Percentiles rank a stretch among this genome's conserved stretches.
Conservation (phyloP, 2,329 filamentous ascomycete genomes). For the Fusarium poae region DNA sequence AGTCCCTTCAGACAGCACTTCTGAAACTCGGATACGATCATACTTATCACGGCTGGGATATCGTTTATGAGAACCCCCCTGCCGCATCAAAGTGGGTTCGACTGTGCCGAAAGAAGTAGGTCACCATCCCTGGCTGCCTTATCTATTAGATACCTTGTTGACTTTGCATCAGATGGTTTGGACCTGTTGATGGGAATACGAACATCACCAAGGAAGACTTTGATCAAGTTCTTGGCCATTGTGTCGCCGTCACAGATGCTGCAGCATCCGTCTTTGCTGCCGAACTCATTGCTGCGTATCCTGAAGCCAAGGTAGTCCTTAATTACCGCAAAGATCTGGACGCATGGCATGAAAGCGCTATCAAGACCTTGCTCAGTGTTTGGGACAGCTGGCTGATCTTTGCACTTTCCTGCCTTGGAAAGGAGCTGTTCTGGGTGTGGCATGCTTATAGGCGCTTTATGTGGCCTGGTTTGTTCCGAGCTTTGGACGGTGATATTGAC, state of each 20-base stretch:
- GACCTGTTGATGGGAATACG: constrained; percentile 17
- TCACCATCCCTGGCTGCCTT: background rate
- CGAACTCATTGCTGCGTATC: constrained; percentile 35
- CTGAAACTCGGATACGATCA: constrained; percentile 50
- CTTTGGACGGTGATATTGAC: constrained; percentile 5
- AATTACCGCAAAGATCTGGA: constrained; percentile 32
- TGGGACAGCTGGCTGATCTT: constrained; percentile 15
- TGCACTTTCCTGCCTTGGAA: background rate
- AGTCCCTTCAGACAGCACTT: constrained; percentile 53
- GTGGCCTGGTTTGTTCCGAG: constrained; percentile 12
- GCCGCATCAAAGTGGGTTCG: constrained; percentile 16
- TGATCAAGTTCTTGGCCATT: constrained; percentile 31
- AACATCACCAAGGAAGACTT: constrained; percentile 25
- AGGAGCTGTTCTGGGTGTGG: constrained; percentile 6
- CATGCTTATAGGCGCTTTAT: constrained; percentile 15
- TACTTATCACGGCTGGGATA: constrained; percentile 54
- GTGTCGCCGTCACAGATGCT: constrained; percentile 27
- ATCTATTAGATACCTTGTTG: background rate
- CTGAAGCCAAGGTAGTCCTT: constrained; percentile 35
- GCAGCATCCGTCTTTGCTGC: constrained; percentile 29
- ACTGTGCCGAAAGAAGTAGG: constrained; percentile 27
- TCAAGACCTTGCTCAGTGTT: constrained; percentile 21
- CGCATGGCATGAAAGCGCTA: constrained; percentile 32
- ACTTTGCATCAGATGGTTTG: constrained; percentile 25
- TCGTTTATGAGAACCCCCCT: constrained; percentile 46